Evolutionary conservation across 108 stramenopile species (phyloP), one percentile per base, ranked within the genome.

Genomic region (Fistulifera pelliculosa): DNA sequence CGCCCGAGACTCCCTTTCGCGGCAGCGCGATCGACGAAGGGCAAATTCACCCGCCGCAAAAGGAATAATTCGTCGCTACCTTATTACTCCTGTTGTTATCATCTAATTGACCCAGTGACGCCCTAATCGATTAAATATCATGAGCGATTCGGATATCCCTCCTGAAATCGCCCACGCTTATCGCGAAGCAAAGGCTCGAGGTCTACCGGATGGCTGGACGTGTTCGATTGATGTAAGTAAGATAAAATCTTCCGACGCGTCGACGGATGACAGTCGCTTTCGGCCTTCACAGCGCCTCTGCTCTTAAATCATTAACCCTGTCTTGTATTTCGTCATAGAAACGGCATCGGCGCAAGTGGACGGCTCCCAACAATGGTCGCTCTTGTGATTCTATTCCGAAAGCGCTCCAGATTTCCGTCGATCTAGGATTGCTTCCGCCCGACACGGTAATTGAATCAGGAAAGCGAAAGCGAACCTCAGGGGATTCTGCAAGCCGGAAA

Each of bases 291-390:
- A 35, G 31, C n/a, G n/a, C n/a, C n/a, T 3, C 8, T 3, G 31
- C 31, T 35, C 31, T 35, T 35, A 35, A 35, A 3, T 35, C 8
- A 35, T 35, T 35, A 8, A 35, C 31, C 8, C 8, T 35, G 31
- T 8, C 3, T 8, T 35, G 3, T 8, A 35, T 35, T 35, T 35
- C 8, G 3, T 35, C 54, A 39, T 19, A 71, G 70, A 73, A 73
- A 65, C 78, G 71, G 35, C 66, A 74, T 40, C 74, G 78, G 18
- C 71, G 78, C 25, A 74, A 68, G 62, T 74, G 73, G 73, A 69
- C 66, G 43, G 62, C 68, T 26, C 68, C 78, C 23, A 73, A 64
- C 53, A 35, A 3, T 6, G 74, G 68, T 15, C 58, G 70, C 17
- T 62, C 62, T 1, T 75, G 72, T 44, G 72, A 74, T 48, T 75